Conservation (phyloP, 2,329 filamentous ascomycete species). For the Pyrenochaeta sp. region DNA sequence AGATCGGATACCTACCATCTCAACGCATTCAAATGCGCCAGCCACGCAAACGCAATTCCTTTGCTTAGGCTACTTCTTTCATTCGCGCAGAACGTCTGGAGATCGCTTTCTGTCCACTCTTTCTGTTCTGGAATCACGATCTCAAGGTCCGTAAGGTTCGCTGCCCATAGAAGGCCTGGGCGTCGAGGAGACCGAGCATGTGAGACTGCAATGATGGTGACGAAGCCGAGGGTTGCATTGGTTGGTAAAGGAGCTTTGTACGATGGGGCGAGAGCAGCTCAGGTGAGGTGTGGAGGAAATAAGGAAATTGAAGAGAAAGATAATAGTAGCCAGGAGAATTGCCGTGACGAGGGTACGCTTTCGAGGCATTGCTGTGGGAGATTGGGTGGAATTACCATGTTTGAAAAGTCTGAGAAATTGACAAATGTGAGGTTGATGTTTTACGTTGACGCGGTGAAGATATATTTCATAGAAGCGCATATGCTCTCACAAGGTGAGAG, state of each 20-base stretch:
- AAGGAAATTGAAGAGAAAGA: neutral
- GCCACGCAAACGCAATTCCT: conserved; percentile 52
- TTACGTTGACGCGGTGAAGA: neutral
- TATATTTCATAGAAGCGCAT: neutral
- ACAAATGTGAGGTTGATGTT: neutral
- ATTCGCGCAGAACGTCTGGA: conserved; percentile 35
- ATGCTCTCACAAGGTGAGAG: neutral
- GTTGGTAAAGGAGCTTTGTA: conserved; percentile 1
- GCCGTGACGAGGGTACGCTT: neutral
- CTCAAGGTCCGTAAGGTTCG: conserved; percentile 49
- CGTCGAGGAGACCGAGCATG: conserved; percentile 45
- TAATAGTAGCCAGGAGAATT: neutral
- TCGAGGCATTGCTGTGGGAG: neutral
- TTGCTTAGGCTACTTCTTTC: conserved; percentile 40
- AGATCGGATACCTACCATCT: conserved; percentile 31
- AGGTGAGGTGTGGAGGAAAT: neutral
- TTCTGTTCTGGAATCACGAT: conserved; percentile 51
- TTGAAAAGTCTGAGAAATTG: neutral
- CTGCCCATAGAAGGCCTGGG: conserved; percentile 46
- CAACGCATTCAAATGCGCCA: conserved; percentile 52
- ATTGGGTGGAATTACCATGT: neutral
- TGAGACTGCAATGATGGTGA: conserved; percentile 51
- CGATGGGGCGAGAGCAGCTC: neutral
- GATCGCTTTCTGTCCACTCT: conserved; percentile 47
- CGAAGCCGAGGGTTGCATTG: conserved; percentile 39